Evolutionary conservation across 2,329 filamentous ascomycete species (phyloP).

Genomic region (Emmonsiellopsis sp.): DNA sequence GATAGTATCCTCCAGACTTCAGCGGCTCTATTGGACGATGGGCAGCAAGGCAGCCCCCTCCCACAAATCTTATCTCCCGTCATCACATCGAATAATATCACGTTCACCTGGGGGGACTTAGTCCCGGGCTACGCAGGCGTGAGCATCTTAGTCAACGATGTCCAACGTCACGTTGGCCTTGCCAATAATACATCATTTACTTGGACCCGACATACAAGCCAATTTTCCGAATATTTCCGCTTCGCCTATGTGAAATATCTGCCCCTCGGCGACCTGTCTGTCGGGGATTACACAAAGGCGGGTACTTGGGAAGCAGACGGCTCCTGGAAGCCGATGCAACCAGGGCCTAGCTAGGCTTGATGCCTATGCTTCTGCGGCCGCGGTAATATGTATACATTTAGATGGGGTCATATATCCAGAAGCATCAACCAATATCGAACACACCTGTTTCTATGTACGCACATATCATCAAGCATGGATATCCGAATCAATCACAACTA

Average conservation of each 20-base stretch:
- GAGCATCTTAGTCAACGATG: constrained; percentile 53
- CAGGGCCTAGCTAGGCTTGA: constrained; percentile 2
- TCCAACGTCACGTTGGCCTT: constrained; percentile 48
- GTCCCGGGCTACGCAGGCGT: constrained; percentile 41
- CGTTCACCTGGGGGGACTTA: constrained; percentile 27
- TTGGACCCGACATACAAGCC: constrained; percentile 25
- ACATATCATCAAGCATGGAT: too few species aligned
- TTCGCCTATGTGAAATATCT: constrained; percentile 31
- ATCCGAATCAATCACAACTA: too few species aligned
- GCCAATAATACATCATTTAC: constrained; percentile 21
- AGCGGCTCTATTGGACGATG: constrained; percentile 34
- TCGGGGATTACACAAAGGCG: constrained; percentile 32
- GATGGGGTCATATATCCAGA: too few species aligned
- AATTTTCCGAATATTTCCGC: constrained; percentile 33
- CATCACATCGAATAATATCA: constrained; percentile 21
- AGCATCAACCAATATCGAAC: too few species aligned
- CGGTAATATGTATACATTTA: too few species aligned
- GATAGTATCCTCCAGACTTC: constrained; percentile 52
- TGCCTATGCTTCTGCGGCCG: too few species aligned
- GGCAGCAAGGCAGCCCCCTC: constrained; percentile 23
- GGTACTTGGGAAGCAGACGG: constrained; percentile 24
- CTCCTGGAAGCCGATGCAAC: constrained; percentile 5
- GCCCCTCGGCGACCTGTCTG: constrained; percentile 28
- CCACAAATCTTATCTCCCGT: constrained; percentile 18
- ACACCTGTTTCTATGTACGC: too few species aligned